A percentile compares a stretch with the other conserved stretches of the same genome.
Evolutionary conservation across 306 rosid genomes (phyloP).

Genomic region (Cucumis cinereus): DNA sequence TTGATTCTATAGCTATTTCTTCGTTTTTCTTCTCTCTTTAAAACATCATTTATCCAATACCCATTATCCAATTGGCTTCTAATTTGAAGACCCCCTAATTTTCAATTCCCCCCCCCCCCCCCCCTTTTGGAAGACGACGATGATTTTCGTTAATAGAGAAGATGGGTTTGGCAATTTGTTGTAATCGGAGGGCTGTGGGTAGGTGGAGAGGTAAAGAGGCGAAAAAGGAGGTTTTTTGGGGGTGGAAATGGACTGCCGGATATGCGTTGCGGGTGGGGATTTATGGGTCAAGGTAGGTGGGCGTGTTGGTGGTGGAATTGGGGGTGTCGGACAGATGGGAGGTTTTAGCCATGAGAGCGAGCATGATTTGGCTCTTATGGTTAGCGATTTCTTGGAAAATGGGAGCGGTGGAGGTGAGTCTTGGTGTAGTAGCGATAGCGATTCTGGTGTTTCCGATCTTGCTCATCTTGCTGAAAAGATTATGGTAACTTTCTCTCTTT

Average conservation of each 20-base stretch:
- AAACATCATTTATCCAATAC: not conserved
- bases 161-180: conserved; percentile 3
- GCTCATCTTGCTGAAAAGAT: conserved; percentile 66
- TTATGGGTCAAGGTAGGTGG: conserved; percentile 33
- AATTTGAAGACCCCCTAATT: not conserved
- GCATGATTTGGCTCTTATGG: conserved; percentile 78
- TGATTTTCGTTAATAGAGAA: not conserved
- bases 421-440: conserved; percentile 88
- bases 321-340: conserved; percentile 32
- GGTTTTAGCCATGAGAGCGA: conserved; percentile 90
- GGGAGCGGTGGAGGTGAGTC: conserved; percentile 82
- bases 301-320: conserved; percentile 12
- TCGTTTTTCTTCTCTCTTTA: no score
- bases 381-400: conserved; percentile 77
- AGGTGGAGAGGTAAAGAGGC: conserved; percentile 11
- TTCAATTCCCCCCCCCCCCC: not conserved
- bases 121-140: not conserved
- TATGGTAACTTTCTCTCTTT: conserved; percentile 24
- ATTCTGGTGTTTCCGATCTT: conserved; percentile 62
- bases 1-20: not conserved
- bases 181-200: conserved; percentile 6
- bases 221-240: conserved; percentile 10
- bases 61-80: not conserved
- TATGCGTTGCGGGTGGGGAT: conserved; percentile 46
- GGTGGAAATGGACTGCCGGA: conserved; percentile 42